Percentiles rank a stretch among this genome's conserved stretches.
Evolutionary conservation across 129 eudicot species (phyloP).

Genomic region (Tagetes erecta): DNA sequence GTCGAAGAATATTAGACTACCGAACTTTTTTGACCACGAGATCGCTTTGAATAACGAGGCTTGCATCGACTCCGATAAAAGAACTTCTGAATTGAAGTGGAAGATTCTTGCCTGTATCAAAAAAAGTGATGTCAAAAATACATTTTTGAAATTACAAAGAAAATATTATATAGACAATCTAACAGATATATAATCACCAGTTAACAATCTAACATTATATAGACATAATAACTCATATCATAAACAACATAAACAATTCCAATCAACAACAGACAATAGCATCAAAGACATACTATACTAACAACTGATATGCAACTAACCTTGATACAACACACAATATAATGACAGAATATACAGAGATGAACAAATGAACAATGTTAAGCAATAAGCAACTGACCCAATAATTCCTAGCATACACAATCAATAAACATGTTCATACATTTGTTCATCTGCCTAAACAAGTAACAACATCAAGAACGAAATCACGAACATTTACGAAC

Average conservation of each 20-base stretch:
- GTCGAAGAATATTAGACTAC: conserved; percentile 78
- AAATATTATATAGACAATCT: no score
- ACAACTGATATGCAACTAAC: neutral
- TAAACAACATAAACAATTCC: neutral
- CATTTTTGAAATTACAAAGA: neutral
- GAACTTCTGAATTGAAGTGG: conserved; percentile 88
- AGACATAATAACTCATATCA: neutral
- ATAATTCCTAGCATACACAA: neutral
- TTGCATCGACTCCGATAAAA: conserved; percentile 63
- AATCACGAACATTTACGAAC: no score
- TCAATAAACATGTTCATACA: neutral
- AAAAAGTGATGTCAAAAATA: neutral
- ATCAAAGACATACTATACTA: neutral
- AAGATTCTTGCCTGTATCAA: conserved; percentile 76
- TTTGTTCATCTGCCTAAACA: neutral
- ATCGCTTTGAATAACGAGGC: conserved; percentile 74
- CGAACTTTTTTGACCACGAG: conserved; percentile 69
- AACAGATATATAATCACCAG: neutral
- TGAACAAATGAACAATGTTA: neutral
- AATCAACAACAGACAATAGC: neutral
- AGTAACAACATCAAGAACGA: no score
- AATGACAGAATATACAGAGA: neutral
- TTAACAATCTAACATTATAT: neutral
- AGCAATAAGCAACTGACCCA: neutral
- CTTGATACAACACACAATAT: neutral